These are phyloP conservation scores for Geranium incanum DNA, from an alignment of 441 rosid genomes.

Conservation along the genomic window DNA sequence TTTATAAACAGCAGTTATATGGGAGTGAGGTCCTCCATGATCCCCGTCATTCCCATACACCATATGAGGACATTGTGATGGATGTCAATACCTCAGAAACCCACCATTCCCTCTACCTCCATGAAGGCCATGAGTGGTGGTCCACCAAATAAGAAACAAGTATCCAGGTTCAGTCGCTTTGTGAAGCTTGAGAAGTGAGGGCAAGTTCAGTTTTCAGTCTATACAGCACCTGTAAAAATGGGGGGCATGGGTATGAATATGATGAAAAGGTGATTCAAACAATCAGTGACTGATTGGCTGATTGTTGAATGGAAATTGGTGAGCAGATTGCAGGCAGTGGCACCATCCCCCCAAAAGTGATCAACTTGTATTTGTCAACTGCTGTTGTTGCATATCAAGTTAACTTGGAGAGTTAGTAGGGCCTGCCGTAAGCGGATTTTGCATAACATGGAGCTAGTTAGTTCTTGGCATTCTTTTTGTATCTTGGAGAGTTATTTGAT, in stretches of 20 bases:
- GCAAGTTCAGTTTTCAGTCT: conserved; percentile 15
- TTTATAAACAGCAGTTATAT: conserved; percentile 11
- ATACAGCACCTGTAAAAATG: conserved; percentile 14
- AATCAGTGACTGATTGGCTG: conserved; percentile 10
- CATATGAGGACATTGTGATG: conserved; percentile 1
- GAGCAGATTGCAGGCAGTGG: neutral
- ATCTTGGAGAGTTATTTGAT: neutral
- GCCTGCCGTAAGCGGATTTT: too few species aligned
- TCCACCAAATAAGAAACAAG: conserved; percentile 19
- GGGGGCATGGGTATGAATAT: conserved; percentile 13
- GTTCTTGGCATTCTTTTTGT: neutral
- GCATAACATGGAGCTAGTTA: neutral
- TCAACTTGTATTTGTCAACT: neutral
- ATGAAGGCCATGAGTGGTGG: conserved; percentile 9
- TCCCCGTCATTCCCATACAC: conserved; percentile 5
- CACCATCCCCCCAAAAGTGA: neutral
- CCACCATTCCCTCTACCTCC: conserved; percentile 22
- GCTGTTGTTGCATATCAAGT: neutral
- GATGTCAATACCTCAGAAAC: conserved; percentile 16
- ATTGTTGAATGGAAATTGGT: neutral
- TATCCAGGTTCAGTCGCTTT: conserved; percentile 21
- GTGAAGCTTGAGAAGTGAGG: conserved; percentile 19
- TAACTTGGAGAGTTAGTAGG: too few species aligned
- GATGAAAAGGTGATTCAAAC: neutral
- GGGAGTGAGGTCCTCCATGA: neutral